A percentile compares a stretch with the other conserved stretches of the same genome.
Evolutionary conservation across 176 grass and related monocot species (phyloP).

Genomic region (Stipa capillata): DNA sequence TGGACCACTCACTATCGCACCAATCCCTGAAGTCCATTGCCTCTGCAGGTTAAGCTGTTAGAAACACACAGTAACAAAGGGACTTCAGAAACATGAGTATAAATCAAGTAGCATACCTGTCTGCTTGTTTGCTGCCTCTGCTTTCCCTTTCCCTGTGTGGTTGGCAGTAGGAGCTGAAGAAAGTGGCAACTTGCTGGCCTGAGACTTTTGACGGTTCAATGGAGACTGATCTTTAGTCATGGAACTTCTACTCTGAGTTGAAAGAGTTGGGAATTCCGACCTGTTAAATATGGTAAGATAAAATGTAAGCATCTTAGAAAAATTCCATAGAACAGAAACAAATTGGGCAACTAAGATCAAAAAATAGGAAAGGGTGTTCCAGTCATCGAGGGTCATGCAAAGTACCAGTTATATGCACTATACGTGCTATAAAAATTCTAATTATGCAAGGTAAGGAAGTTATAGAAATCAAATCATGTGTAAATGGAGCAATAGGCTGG

Average conservation of each 20-base stretch:
- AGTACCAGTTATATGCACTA: not conserved
- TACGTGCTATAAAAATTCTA: not conserved
- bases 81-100: not conserved
- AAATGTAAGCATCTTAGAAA: constrained; percentile 12
- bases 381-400: not conserved
- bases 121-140: constrained; percentile 50
- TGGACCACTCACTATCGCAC: constrained; percentile 75
- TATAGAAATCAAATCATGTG: not conserved
- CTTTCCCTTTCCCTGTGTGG: constrained; percentile 45
- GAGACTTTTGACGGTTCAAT: constrained; percentile 54
- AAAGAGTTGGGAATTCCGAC: constrained; percentile 58
- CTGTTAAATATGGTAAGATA: constrained; percentile 34
- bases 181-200: constrained; percentile 28
- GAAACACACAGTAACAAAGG: constrained; percentile 13
- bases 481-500: not conserved
- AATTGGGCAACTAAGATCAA: not conserved
- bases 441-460: not conserved
- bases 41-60: constrained; percentile 50
- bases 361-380: not conserved
- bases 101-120: constrained; percentile 38
- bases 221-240: constrained; percentile 43
- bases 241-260: constrained; percentile 39
- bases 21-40: constrained; percentile 91
- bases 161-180: constrained; percentile 24
- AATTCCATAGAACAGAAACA: not conserved